Base-by-base conservation (phyloP, 495 filamentous ascomycete species). In the Penicillium lagena region DNA sequence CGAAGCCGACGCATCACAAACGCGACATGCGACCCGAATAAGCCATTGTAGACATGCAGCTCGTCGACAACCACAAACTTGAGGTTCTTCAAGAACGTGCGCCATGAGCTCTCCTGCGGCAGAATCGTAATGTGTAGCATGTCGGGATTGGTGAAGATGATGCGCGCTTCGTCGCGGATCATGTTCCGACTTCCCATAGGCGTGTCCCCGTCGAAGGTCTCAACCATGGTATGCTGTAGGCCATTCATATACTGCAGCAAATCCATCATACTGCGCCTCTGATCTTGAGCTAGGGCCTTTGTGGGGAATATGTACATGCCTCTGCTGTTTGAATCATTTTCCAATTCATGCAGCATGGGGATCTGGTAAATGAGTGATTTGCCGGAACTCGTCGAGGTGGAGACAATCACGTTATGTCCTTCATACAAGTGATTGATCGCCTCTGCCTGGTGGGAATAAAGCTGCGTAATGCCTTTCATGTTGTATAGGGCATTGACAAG, bases 281-380 rank as follows among this genome's bases (percentile, higher is more conserved):
- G 93, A 66, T 97, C 93, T 62, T 99, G 93, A 3, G 93, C 93
- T 11, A 99, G 71, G 9, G 93, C 93, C 67, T 99, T 99, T 3
- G 93, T 99, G 1, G 93, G 93, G 48, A 98, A 99, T 15, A 99
- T 96, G 58, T 96, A 97, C 83, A 99, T 89, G 9, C 93, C 91
- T 52, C 90, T 72, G 35, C 87, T 85, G 37, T 83, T 73, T 4
- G 56, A 62, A 51, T 96, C 86, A 35, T 77, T 71, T 63, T 97
- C 91, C 9, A 99, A 73, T 27, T 84, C 86, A 58, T 95, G 83
- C 22, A 99, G 68, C 50, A 97, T 90, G 0, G 93, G 93, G 13
- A 99, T 72, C 55, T 97, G 94, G 56, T 97, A 99, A 42, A 97
- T 96, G 29, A 99, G 66, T 6, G 89, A 95, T 64, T 99, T 99